Conservation (phyloP, 2,329 filamentous ascomycete species). For the Diaporthe sp. region DNA sequence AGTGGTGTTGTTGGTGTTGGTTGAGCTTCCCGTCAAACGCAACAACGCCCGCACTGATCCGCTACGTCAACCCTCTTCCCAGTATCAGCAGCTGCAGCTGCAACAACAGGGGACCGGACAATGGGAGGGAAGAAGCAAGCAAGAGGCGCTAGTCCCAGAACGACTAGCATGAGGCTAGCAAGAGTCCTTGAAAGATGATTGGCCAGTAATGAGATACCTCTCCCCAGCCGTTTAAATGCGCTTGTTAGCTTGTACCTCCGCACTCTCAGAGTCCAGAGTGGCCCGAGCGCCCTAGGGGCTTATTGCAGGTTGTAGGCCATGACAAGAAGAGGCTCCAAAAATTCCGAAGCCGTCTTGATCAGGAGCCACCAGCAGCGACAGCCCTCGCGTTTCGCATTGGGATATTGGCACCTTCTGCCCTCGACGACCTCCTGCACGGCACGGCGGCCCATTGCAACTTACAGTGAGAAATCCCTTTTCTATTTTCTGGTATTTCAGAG, state of each 20-base stretch:
- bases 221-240: rapidly evolving
- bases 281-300: constrained; percentile 31
- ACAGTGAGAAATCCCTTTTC: neutral
- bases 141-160: neutral
- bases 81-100: neutral
- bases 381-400: constrained; percentile 37
- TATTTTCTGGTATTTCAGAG: constrained; percentile 32
- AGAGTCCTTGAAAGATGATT: constrained; percentile 40
- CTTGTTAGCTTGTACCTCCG: neutral
- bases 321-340: constrained; percentile 33
- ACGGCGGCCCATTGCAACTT: constrained; percentile 7
- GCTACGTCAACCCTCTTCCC: constrained; percentile 22
- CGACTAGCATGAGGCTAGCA: constrained; percentile 35
- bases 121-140: constrained; percentile 14
- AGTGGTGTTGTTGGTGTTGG: neutral
- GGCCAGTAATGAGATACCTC: constrained; percentile 6
- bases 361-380: constrained; percentile 24
- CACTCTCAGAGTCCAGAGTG: neutral
- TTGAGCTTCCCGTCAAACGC: neutral
- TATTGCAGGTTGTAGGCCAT: constrained; percentile 27
- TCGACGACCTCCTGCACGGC: constrained; percentile 22
- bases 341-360: constrained; percentile 40
- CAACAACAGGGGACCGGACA: constrained; percentile 6
- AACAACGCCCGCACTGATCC: neutral
- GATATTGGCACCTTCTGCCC: constrained; percentile 39